phyloP scores from a whole-genome alignment of 805 yeast species.

The Metschnikowia bowlesiae region DNA sequence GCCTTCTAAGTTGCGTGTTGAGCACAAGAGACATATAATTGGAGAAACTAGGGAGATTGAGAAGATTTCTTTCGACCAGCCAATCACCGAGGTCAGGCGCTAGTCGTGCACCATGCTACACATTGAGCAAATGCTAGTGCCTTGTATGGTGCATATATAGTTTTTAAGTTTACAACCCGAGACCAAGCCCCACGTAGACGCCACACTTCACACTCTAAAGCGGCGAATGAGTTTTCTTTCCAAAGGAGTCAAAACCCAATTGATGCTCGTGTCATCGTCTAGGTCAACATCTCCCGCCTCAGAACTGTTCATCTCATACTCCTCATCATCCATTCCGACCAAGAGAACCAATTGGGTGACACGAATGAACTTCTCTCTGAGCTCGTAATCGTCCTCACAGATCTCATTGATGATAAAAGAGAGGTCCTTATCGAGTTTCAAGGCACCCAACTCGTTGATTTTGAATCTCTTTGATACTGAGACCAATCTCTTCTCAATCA shows the following conservation, averaged over 20 bases:
- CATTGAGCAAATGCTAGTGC: neutral
- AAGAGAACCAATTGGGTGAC: constrained; percentile 82
- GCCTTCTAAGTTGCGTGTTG: constrained; percentile 29
- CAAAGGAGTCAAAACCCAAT: constrained; percentile 74
- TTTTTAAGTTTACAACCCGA: neutral
- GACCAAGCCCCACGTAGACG: neutral
- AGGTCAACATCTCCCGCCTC: constrained; percentile 23
- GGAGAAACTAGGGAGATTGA: constrained; percentile 20
- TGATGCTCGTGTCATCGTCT: constrained; percentile 31
- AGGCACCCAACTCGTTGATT: constrained; percentile 78
- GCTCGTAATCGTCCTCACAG: constrained; percentile 64
- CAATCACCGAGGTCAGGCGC: constrained; percentile 15
- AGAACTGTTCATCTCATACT: constrained; percentile 28
- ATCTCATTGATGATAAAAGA: constrained; percentile 69
- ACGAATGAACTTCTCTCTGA: constrained; percentile 73
- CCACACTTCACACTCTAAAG: constrained; percentile 42
- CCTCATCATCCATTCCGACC: constrained; percentile 73
- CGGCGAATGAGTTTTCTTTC: constrained; percentile 64
- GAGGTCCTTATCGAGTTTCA: constrained; percentile 77
- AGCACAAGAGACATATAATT: constrained; percentile 13
- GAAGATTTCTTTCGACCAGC: constrained; percentile 19
- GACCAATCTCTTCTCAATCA: constrained; percentile 52
- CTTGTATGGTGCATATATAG: neutral
- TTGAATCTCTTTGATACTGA: constrained; percentile 49
- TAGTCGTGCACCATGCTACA: neutral